Conservation (phyloP, 495 filamentous ascomycete species). For the Neurospora sp. region DNA sequence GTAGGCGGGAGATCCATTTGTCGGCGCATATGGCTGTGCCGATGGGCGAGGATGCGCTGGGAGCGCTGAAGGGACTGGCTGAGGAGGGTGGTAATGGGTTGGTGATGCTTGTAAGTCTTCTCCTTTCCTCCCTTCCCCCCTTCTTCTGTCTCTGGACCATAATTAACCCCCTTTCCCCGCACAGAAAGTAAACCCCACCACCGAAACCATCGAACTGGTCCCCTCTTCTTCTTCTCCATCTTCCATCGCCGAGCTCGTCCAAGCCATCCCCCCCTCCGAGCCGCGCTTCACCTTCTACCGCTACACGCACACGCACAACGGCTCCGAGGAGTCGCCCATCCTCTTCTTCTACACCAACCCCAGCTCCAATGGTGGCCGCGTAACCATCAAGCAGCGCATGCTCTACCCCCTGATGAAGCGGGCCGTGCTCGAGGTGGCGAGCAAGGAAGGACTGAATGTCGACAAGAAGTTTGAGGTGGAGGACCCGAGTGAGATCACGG, state of each 20-base stretch:
- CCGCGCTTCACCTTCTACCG: conserved; percentile 89
- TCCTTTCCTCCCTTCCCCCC: not conserved
- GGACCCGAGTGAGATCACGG: conserved; percentile 69
- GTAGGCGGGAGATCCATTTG: conserved; percentile 47
- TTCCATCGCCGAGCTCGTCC: conserved; percentile 39
- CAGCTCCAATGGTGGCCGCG: conserved; percentile 41
- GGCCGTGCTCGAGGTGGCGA: conserved; percentile 57
- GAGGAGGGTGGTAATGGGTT: conserved; percentile 43
- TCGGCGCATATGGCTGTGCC: conserved; percentile 54
- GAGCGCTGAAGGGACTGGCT: conserved; percentile 50
- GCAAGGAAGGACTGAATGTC: conserved; percentile 58
- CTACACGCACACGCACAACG: conserved; percentile 45
- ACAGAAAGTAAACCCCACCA: conserved; percentile 63
- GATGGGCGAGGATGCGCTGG: conserved; percentile 57
- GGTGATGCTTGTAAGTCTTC: conserved; percentile 66
- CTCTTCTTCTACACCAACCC: conserved; percentile 96
- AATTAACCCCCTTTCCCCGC: not conserved
- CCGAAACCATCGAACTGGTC: conserved; percentile 70
- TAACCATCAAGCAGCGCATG: conserved; percentile 87
- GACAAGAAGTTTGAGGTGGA: conserved; percentile 60
- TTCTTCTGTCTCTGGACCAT: not conserved
- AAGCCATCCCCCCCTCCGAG: conserved; percentile 65
- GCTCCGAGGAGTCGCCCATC: conserved; percentile 50
- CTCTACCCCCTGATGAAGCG: conserved; percentile 79
- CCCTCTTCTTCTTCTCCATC: conserved; percentile 36